A percentile compares a stretch with the other conserved stretches of the same genome.
phyloP scores from a whole-genome alignment of 83 land plant species.

The Picea engelmannii region DNA sequence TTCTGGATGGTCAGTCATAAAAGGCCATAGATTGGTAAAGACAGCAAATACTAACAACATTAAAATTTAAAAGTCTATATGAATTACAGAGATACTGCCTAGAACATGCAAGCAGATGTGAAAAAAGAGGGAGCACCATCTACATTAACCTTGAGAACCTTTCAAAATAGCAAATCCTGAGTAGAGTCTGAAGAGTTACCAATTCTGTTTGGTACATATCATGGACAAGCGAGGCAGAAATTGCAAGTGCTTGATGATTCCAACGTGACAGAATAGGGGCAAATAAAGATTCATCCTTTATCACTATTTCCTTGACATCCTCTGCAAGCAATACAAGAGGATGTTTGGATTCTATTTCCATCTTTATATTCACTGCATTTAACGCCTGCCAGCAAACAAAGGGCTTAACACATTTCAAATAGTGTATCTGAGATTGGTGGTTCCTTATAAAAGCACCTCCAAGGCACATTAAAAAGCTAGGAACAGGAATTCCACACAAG shows the following conservation, averaged over 20 bases:
- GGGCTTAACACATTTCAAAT: neutral
- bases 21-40: too few relatives aligned
- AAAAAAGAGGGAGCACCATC: too few relatives aligned
- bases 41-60: too few relatives aligned
- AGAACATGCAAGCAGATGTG: too few relatives aligned
- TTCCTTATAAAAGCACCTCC: neutral
- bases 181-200: neutral
- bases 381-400: neutral
- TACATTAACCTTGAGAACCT: too few relatives aligned
- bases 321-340: neutral
- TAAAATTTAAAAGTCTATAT: too few relatives aligned
- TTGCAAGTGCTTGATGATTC: constrained; percentile 5
- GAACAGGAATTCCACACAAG: neutral
- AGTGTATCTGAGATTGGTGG: neutral
- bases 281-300: neutral
- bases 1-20: too few relatives aligned
- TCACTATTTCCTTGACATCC: neutral
- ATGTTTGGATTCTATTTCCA: neutral
- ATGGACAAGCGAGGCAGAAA: neutral
- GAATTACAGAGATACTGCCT: too few relatives aligned
- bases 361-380: neutral
- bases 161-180: too few relatives aligned
- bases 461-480: neutral
- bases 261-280: neutral
- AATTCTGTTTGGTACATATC: neutral